Percentiles rank a stretch among this genome's conserved stretches.
These are phyloP conservation scores for Penicillium simplicissimum DNA, from an alignment of 495 filamentous ascomycete species.

Conservation along the genomic window DNA sequence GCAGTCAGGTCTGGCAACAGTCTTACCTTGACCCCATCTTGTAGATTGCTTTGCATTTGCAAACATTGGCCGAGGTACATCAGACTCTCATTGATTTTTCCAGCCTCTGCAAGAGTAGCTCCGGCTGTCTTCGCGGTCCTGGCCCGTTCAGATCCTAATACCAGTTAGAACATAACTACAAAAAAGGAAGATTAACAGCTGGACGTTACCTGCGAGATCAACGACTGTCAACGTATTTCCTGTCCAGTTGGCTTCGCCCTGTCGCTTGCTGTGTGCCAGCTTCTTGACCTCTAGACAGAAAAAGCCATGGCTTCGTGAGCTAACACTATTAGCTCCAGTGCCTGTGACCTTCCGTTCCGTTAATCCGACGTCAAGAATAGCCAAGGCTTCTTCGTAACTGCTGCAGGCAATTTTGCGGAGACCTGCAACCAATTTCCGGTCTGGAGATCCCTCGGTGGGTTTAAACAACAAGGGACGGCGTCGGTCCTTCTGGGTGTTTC, in stretches of 20 bases:
- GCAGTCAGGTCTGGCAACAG: neutral
- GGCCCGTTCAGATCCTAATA: conserved; percentile 80
- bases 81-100: conserved; percentile 95
- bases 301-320: conserved; percentile 91
- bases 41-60: conserved; percentile 87
- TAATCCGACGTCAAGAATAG: conserved; percentile 88
- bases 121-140: conserved; percentile 91
- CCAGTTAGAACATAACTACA: conserved; percentile 16
- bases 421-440: conserved; percentile 89
- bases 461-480: conserved; percentile 84
- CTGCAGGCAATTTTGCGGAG: conserved; percentile 86
- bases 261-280: conserved; percentile 53
- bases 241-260: conserved; percentile 65
- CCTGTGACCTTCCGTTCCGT: conserved; percentile 85
- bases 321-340: conserved; percentile 85
- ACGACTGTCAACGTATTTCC: conserved; percentile 84
- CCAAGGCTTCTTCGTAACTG: conserved; percentile 82
- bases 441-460: conserved; percentile 76
- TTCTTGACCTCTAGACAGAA: conserved; percentile 96
- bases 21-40: conserved; percentile 70
- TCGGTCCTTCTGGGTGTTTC: conserved; percentile 61
- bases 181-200: neutral
- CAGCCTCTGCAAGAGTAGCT: conserved; percentile 88
- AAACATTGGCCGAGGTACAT: conserved; percentile 98
- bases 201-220: conserved; percentile 74